Base-by-base conservation (phyloP, 106 monocot species). In the Gastrodia elata region DNA sequence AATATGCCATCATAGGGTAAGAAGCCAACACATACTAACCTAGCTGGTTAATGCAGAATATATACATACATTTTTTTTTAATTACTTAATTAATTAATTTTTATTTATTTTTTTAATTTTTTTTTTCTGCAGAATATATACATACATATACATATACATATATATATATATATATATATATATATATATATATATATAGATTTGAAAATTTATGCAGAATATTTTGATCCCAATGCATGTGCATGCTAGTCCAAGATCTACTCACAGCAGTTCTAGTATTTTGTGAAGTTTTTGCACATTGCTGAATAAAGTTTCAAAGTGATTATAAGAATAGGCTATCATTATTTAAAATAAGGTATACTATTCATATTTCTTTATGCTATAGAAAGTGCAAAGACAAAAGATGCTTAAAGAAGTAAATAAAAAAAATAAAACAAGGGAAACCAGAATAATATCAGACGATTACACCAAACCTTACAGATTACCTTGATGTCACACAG, bases 401-500 rank as follows among this genome's bases (percentile, higher is more conserved):
- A 52, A 44, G 44, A 14, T 7, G 15, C 65, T 36, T 16, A 18
- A 35, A 6, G 15, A 65, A 65, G 6, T 25, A 15, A 36, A 5
- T 35, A 5, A 20, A 18, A 36, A 11, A 65, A 67, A 4, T 20
- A 6, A 18, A 67, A 67, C 14, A 65, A 65, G 18, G n/a, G 11
- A 32, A 61, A 33, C 22, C 32, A 10, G 61, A 61, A 61, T 67
- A 13, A 67, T 67, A 27, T 1, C 36, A 67, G 16, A 67, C 6
- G 5, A 67, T 37, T 67, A 67, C 18, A 37, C 16, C 1, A 32
- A 61, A 28, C 27, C 2, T 67, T 67, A 18, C 34, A 14, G 48
- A 57, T 61, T 76, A 97, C 97, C 92, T 90, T 68, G 97, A 97
- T 71, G 97, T 93, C 22, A 97, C 90, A 83, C 97, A 97, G 73